Evolutionary conservation across 2,329 filamentous ascomycete species (phyloP), one percentile per base, ranked within the genome.

Genomic region (Tolypocladium ophioglossoides): DNA sequence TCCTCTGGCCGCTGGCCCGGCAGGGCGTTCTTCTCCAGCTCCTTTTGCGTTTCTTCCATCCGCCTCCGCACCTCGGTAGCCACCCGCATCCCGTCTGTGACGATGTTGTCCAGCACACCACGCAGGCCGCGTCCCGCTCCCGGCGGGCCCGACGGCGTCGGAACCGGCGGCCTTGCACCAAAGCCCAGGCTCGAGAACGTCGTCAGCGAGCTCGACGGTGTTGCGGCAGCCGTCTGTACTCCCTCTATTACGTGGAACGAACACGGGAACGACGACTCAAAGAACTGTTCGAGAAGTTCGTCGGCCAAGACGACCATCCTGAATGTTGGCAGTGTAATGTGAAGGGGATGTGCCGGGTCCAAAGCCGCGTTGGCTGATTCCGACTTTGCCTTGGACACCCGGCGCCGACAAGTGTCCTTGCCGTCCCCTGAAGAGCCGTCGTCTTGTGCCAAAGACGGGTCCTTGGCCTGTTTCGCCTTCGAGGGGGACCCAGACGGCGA

Each of bases 221-320:
- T 60, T 5, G 64, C 57, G 7, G 67, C 59, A 5, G 68, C 53
- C 48, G 55, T 68, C 10, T 69, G 66, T 2, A 82, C 64, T 32
- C 78, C 79, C 14, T 95, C 87, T 27, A 89, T 85, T 49, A 96
- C 84, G 64, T 89, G 90, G 80, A 99, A 95, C 1, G 91, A 96
- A 52, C 88, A 84, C 0, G 92, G 90, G 72, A 97, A 96, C 41
- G 91, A 95, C 0, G 89, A 89, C 72, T 99, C 94, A 68, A 99
- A 99, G 72, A 99, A 99, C 62, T 95, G 89, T 65, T 99, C 92
- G 7, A 99, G 82, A 1, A 95, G 80, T 69, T 99, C 94, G 65
- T 99, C 94, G 46, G 94, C 94, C 9, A 99, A 82, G 11, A 99
- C 89, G 4, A 99, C 91, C 94, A 99, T 99, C 60, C 94, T 87